Conservation (phyloP, 768 basidiomycete genomes). For the Russula abietina region DNA sequence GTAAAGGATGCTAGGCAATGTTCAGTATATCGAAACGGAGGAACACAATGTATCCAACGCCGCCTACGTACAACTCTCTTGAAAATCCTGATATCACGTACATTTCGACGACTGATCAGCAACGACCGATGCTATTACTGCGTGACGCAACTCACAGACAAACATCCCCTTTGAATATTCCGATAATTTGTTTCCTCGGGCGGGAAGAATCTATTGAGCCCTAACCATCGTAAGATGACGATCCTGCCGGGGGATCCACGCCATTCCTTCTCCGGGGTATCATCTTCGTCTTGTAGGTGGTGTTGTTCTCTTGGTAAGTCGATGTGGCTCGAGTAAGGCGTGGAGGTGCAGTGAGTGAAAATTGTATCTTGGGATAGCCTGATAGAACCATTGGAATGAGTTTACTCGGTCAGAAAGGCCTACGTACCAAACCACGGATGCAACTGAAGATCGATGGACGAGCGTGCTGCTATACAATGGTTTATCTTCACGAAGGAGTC, state of each 20-base stretch:
- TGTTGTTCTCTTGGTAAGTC: slow-evolving; percentile 26
- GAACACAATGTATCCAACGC: neutral
- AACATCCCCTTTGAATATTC: slow-evolving; percentile 48
- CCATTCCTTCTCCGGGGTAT: slow-evolving; percentile 1
- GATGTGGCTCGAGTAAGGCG: slow-evolving; percentile 38
- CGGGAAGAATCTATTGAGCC: slow-evolving; percentile 59
- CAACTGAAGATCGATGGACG: slow-evolving; percentile 59
- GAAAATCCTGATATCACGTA: slow-evolving; percentile 51
- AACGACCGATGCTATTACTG: neutral
- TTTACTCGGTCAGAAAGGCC: neutral
- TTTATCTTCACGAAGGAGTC: slow-evolving; percentile 60
- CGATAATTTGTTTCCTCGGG: slow-evolving; percentile 33
- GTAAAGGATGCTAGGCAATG: slow-evolving; percentile 57
- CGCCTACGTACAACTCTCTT: slow-evolving; percentile 57
- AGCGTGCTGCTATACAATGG: slow-evolving; percentile 64
- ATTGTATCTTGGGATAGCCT: slow-evolving; percentile 31
- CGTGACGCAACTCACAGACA: slow-evolving; percentile 44
- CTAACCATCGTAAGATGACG: slow-evolving; percentile 64
- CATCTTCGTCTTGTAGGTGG: slow-evolving; percentile 24
- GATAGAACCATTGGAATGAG: neutral
- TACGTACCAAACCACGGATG: slow-evolving; percentile 57
- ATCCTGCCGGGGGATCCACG: slow-evolving; percentile 41
- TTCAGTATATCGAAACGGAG: neutral
- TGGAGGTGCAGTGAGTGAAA: slow-evolving; percentile 47
- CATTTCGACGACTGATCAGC: neutral